Evolutionary conservation across 2,329 filamentous ascomycete genomes (phyloP).

Genomic region (Emericellopsis cladophorae): DNA sequence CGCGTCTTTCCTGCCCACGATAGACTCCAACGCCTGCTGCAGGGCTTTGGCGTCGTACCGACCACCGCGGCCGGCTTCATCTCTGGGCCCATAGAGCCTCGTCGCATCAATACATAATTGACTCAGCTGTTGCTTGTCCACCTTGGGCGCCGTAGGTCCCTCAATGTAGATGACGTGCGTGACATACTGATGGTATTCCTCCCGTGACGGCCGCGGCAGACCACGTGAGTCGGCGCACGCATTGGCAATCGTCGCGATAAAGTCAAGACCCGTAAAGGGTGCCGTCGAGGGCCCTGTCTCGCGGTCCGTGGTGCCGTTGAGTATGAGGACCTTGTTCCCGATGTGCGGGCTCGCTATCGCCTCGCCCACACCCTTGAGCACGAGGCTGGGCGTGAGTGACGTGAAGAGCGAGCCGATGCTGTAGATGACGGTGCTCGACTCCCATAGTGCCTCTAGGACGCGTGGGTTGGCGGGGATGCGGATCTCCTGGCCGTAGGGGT

Average conservation of each 20-base stretch:
- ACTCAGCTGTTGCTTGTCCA: constrained; percentile 53
- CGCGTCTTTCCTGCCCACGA: constrained; percentile 47
- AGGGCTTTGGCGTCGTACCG: constrained; percentile 69
- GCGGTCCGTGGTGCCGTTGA: constrained; percentile 75
- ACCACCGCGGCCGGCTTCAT: constrained; percentile 25
- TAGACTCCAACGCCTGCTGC: constrained; percentile 61
- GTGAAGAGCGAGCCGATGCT: constrained; percentile 93
- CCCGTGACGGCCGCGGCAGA: constrained; percentile 18
- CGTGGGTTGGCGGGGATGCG: constrained; percentile 71
- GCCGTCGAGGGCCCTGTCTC: constrained; percentile 62
- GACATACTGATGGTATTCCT: constrained; percentile 55
- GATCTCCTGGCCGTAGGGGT: constrained; percentile 96
- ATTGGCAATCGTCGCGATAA: constrained; percentile 65
- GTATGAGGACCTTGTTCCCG: constrained; percentile 64
- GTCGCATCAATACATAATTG: constrained; percentile 65
- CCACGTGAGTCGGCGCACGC: constrained; percentile 60
- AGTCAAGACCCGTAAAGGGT: constrained; percentile 66
- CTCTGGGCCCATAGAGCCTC: constrained; percentile 59
- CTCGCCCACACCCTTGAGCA: constrained; percentile 61
- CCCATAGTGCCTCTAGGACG: constrained; percentile 55
- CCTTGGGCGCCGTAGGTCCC: constrained; percentile 52
- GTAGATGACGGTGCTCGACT: constrained; percentile 64
- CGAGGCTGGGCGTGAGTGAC: constrained; percentile 69
- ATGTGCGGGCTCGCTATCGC: constrained; percentile 31
- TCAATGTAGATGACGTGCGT: constrained; percentile 77